Percentiles rank a stretch among this genome's conserved stretches.
Conservation (phyloP, 164 flowering plant genomes). For the Houttuynia cordata region DNA sequence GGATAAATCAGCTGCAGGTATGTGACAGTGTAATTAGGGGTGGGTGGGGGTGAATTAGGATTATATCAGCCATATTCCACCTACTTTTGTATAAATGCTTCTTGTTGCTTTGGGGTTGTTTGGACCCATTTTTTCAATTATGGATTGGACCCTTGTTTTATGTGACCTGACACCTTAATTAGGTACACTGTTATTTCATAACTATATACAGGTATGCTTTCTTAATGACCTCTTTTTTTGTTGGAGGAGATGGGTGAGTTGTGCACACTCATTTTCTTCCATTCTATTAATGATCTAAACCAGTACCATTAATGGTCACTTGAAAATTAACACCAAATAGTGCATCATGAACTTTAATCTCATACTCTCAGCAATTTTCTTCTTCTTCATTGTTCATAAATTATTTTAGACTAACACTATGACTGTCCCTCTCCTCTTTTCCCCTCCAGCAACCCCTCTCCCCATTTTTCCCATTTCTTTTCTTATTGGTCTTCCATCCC, state of each 20-base stretch:
- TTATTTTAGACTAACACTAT: too few relatives aligned
- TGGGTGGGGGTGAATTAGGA: not conserved
- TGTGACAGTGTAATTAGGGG: not conserved
- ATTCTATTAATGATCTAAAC: not conserved
- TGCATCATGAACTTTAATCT: not conserved
- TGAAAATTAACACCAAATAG: too few relatives aligned
- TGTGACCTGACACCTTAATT: not conserved
- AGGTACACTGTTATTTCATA: not conserved
- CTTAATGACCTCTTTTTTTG: not conserved
- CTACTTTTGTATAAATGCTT: not conserved
- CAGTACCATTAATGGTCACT: not conserved
- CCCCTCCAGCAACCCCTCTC: too few relatives aligned
- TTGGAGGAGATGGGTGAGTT: not conserved
- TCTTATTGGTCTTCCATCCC: too few relatives aligned
- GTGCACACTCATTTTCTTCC: not conserved
- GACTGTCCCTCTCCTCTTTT: too few relatives aligned
- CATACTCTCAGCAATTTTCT: not conserved
- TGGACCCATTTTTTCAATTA: not conserved
- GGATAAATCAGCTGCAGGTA: not conserved
- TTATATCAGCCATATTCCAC: not conserved
- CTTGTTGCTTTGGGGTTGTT: not conserved
- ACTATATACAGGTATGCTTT: not conserved
- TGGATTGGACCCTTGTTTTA: not conserved
- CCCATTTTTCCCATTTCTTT: too few relatives aligned
- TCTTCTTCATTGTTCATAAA: too few relatives aligned